Evolutionary conservation across 306 rosid genomes (phyloP).

Genomic region (Ceratonia siliqua): DNA sequence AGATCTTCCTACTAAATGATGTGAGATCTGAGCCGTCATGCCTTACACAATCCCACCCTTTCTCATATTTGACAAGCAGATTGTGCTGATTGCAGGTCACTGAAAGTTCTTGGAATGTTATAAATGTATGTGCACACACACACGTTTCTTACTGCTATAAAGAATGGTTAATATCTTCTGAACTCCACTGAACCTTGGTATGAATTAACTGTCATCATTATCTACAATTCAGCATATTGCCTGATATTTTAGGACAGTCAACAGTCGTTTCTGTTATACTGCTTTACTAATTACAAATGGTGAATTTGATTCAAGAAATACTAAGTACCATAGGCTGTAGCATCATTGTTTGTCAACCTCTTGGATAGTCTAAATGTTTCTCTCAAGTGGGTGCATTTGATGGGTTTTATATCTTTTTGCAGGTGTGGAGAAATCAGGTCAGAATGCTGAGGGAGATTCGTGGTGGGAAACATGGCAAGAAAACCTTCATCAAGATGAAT

Average conservation of each 20-base stretch:
- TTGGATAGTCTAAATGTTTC: slow-evolving; percentile 14
- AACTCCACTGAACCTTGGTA: slow-evolving; percentile 11
- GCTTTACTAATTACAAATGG: background rate
- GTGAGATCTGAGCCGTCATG: slow-evolving; percentile 3
- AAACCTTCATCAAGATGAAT: slow-evolving; percentile 96
- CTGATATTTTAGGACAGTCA: background rate
- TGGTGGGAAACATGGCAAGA: slow-evolving; percentile 99
- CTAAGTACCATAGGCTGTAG: slow-evolving; percentile 7
- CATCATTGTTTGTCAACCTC: slow-evolving; percentile 12
- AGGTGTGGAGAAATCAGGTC: slow-evolving; percentile 98
- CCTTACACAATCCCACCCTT: background rate
- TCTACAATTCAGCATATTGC: background rate
- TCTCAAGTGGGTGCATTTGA: slow-evolving; percentile 1
- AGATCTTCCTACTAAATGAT: slow-evolving; percentile 12
- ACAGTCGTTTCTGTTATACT: background rate
- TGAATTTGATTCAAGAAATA: slow-evolving; percentile 25
- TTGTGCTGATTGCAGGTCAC: slow-evolving; percentile 19
- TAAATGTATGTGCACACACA: background rate
- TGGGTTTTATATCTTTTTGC: slow-evolving; percentile 24
- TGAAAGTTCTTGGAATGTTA: background rate
- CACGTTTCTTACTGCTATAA: background rate
- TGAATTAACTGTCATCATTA: slow-evolving; percentile 29
- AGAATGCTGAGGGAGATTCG: slow-evolving; percentile 87
- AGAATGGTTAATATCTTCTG: background rate
- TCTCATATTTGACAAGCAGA: slow-evolving; percentile 12